phyloP scores from a whole-genome alignment of 1,139 yeast species.

The Kodamaea ohmeri region DNA sequence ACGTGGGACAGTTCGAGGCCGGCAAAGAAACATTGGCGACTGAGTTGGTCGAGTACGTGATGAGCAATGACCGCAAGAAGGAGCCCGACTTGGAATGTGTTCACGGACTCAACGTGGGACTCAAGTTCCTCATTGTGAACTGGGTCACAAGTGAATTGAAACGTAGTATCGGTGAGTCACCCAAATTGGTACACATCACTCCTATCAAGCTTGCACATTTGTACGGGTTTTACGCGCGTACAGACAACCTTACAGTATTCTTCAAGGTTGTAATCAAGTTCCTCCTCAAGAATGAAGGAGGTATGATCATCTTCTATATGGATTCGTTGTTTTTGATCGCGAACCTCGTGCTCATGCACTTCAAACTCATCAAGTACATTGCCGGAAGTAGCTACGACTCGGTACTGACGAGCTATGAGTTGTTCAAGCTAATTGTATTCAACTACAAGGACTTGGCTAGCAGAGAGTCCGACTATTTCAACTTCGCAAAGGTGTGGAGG shows the following conservation, averaged over 20 bases:
- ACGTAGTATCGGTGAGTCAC: slow-evolving; percentile 27
- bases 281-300: slow-evolving; percentile 41
- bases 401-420: slow-evolving; percentile 32
- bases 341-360: slow-evolving; percentile 35
- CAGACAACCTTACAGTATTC: slow-evolving; percentile 42
- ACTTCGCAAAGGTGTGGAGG: slow-evolving; percentile 36
- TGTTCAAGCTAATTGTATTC: slow-evolving; percentile 33
- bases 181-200: slow-evolving; percentile 38
- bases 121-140: slow-evolving; percentile 42
- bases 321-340: slow-evolving; percentile 41
- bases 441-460: slow-evolving; percentile 36
- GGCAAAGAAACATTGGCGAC: slow-evolving; percentile 28
- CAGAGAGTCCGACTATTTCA: slow-evolving; percentile 34
- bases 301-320: slow-evolving; percentile 39
- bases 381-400: slow-evolving; percentile 25
- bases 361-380: slow-evolving; percentile 36
- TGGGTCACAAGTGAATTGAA: slow-evolving; percentile 44
- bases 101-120: slow-evolving; percentile 34
- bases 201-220: slow-evolving; percentile 32
- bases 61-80: slow-evolving; percentile 16
- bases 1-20: slow-evolving; percentile 29
- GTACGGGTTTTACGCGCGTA: slow-evolving; percentile 32
- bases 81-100: slow-evolving; percentile 18
- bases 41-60: slow-evolving; percentile 27
- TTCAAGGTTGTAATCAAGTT: slow-evolving; percentile 39